Evolutionary conservation across 805 yeast species (phyloP), one percentile per base, ranked within the genome.

Genomic region (Cyberlindnera euphorbiiphila): DNA sequence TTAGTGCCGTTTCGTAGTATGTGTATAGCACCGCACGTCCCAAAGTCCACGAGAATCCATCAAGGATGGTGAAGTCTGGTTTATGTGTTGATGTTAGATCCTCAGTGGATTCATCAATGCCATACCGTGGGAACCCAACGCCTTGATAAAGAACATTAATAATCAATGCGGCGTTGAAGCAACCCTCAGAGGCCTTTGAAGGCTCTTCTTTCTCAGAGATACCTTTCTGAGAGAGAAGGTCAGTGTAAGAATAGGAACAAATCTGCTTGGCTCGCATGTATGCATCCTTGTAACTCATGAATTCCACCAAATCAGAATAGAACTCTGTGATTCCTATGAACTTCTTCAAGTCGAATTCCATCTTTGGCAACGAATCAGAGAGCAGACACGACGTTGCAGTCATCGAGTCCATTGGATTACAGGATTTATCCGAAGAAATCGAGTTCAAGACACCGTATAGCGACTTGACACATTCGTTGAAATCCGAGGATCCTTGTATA

Each of bases 261-360:
- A 76, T 51, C 35, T 64, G 65, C 10, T 62, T 51, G 0, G 84
- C 73, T 32, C 69, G 19, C 50, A 50, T 49, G 64, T 69, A 42
- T 70, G 71, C 26, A 56, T 60, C 53, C 9, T 53, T 49, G 13
- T 64, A 60, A 9, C 64, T 57, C 25, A 74, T 51, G 25, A 76
- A 58, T 33, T 66, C 64, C n/a, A 69, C 67, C 26, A 78, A 62
- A 5, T 79, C 72, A 48, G 78, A 78, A 78, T 82, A 78, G 52
- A 78, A 78, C 5, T 83, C 85, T 42, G 82, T 76, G 8, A 80
- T 81, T 0, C 85, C 86, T 27, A 76, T 62, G 40, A 80, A 79
- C 40, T 70, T 72, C 45, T 74, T 71, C 23, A 71, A 60, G 32
- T 72, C 72, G 49, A 78, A 76, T 46, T 73, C 78, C 57, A 78